A percentile compares a stretch with the other conserved stretches of the same genome.
These are phyloP conservation scores for Bipolaris cookei DNA, from an alignment of 2,329 filamentous ascomycete species.

Conservation along the genomic window DNA sequence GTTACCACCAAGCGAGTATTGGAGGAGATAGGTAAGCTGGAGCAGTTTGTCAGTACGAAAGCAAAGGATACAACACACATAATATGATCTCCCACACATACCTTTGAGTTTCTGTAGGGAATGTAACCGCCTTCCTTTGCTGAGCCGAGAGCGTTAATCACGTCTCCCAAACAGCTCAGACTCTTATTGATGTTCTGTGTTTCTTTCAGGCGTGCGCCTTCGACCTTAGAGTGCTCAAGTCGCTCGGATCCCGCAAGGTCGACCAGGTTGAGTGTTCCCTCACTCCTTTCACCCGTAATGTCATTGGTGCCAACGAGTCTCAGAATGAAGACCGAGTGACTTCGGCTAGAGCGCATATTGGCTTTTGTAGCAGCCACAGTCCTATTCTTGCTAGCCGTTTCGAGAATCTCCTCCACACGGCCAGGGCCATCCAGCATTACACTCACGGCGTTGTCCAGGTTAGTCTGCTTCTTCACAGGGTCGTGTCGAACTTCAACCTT, in stretches of 20 bases:
- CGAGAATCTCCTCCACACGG: conserved; percentile 79
- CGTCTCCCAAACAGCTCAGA: conserved; percentile 88
- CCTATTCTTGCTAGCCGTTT: conserved; percentile 81
- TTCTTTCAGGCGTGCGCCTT: conserved; percentile 87
- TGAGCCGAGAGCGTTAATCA: conserved; percentile 89
- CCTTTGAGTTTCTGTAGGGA: conserved; percentile 94
- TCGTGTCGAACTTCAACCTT: conserved; percentile 93
- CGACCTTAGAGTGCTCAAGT: conserved; percentile 82
- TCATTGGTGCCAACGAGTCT: conserved; percentile 70
- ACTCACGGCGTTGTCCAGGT: conserved; percentile 78
- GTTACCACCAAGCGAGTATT: conserved; percentile 93
- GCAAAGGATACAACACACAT: too few species aligned
- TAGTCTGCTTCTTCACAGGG: conserved; percentile 78
- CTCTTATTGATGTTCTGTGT: conserved; percentile 98
- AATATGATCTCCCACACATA: conserved; percentile 48
- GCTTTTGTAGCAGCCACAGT: conserved; percentile 96
- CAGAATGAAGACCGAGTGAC: conserved; percentile 94
- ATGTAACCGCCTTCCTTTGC: conserved; percentile 80
- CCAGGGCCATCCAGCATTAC: conserved; percentile 79
- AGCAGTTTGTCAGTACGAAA: too few species aligned
- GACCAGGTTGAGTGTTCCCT: conserved; percentile 93
- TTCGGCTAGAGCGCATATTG: conserved; percentile 92
- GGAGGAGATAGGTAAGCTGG: conserved; percentile 86
- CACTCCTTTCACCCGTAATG: conserved; percentile 80
- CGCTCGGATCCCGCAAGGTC: conserved; percentile 94